Evolutionary conservation across 306 rosid species (phyloP).

Genomic region (Crotalaria pallida): DNA sequence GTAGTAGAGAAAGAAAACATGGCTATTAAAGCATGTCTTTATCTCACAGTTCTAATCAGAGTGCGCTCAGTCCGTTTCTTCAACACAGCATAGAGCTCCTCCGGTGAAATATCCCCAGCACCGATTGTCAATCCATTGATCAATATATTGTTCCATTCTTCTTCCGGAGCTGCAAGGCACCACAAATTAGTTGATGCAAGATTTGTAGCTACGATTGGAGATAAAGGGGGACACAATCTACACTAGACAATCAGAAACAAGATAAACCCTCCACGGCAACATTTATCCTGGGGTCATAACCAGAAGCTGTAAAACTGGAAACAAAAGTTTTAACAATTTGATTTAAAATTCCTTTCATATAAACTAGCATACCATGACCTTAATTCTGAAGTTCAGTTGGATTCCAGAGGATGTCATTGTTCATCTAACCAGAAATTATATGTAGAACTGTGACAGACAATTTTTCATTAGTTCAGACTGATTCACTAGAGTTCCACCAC

Average conservation of each 20-base stretch:
- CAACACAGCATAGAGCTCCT: conserved; percentile 58
- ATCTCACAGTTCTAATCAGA: conserved; percentile 84
- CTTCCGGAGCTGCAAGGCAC: conserved; percentile 71
- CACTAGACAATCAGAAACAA: not conserved
- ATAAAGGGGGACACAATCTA: not conserved
- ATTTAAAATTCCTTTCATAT: conserved; percentile 2
- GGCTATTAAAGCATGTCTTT: not conserved
- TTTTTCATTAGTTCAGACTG: not conserved
- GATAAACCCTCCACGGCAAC: not conserved
- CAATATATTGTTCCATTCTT: conserved; percentile 77
- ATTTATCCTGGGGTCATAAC: not conserved
- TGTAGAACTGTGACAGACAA: not conserved
- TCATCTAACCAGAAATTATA: conserved; percentile 8
- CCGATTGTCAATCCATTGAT: conserved; percentile 71
- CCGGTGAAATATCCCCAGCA: conserved; percentile 60
- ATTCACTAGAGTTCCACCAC: not conserved
- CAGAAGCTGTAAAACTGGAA: not conserved
- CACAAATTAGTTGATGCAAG: not conserved
- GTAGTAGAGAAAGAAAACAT: not conserved
- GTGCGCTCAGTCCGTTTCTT: conserved; percentile 83
- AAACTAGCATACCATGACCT: not conserved
- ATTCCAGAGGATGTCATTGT: not conserved
- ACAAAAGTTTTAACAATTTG: not conserved
- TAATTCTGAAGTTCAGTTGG: not conserved
- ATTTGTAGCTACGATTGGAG: not conserved